A percentile compares a stretch with the other conserved stretches of the same genome.
These are phyloP conservation scores for Achlya hypogyna DNA, from an alignment of 352 stramenopile species.

Conservation along the genomic window DNA sequence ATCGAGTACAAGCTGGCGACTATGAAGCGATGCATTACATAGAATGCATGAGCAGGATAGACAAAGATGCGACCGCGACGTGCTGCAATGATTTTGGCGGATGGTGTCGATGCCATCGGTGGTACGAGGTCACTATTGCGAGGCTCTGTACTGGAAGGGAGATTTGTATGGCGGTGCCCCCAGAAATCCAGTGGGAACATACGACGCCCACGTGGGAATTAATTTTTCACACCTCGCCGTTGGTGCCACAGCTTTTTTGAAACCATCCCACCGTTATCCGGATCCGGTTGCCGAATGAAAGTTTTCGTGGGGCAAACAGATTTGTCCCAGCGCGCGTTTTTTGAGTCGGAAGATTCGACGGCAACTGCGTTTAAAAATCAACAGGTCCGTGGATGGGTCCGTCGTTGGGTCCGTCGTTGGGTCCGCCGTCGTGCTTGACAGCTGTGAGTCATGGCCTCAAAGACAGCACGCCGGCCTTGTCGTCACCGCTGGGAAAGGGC, in stretches of 20 bases:
- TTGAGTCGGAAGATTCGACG: not conserved
- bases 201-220: not conserved
- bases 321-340: not conserved
- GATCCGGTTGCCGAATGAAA: not conserved
- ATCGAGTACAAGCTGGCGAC: too few species aligned
- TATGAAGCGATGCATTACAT: too few species aligned
- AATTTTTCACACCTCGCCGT: not conserved
- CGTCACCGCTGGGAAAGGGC: too few species aligned
- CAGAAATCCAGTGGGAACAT: not conserved
- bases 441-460: too few species aligned
- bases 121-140: not conserved
- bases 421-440: too few species aligned
- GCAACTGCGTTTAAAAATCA: not conserved
- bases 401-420: not conserved
- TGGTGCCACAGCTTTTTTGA: not conserved
- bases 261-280: not conserved
- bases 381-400: not conserved
- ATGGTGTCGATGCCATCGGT: not conserved
- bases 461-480: too few species aligned
- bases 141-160: not conserved
- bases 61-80: too few species aligned
- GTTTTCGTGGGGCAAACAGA: not conserved
- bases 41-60: not conserved
- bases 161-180: too few species aligned
- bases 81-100: too few species aligned